Percentiles rank a stretch among this genome's conserved stretches.
phyloP scores from a whole-genome alignment of 1,284 basidiomycete genomes.

The Cystobasidium sp. region DNA sequence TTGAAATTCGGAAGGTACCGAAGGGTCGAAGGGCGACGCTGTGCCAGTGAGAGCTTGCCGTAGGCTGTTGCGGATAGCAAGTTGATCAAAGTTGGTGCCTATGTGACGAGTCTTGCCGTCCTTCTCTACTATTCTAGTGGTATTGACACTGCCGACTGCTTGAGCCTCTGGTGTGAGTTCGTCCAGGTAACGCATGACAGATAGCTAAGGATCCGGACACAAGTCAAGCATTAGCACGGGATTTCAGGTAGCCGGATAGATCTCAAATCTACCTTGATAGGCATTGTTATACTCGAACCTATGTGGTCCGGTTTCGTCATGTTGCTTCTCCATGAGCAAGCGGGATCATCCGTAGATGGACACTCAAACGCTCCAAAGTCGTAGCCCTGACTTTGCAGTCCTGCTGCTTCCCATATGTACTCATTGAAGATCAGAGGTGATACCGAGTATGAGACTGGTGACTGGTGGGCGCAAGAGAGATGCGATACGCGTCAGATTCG shows the following conservation, averaged over 20 bases:
- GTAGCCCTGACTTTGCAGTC: slow-evolving; percentile 12
- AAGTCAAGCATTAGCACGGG: background rate
- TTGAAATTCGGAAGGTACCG: slow-evolving; percentile 1
- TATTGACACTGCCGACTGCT: slow-evolving; percentile 34
- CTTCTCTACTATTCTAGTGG: background rate
- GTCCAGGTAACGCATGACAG: slow-evolving; percentile 33
- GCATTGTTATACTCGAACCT: slow-evolving; percentile 35
- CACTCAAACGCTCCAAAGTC: slow-evolving; percentile 21
- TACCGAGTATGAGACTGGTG: slow-evolving; percentile 19
- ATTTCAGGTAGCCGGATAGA: too few species aligned
- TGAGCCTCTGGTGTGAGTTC: slow-evolving; percentile 32
- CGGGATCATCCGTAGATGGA: slow-evolving; percentile 19
- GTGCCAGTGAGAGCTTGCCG: slow-evolving; percentile 5
- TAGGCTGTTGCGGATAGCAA: slow-evolving; percentile 20
- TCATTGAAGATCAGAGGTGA: slow-evolving; percentile 24
- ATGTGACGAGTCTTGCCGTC: slow-evolving; percentile 19
- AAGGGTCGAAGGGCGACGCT: slow-evolving; percentile 12
- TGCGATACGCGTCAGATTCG: background rate
- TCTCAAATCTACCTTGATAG: slow-evolving; percentile 19
- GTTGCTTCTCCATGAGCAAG: slow-evolving; percentile 10
- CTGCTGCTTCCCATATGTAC: slow-evolving; percentile 31
- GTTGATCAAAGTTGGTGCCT: slow-evolving; percentile 28
- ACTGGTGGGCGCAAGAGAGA: background rate
- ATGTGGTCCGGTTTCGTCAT: slow-evolving; percentile 14
- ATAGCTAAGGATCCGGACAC: background rate